Base-by-base conservation (phyloP, 1,284 basidiomycete species). In the Anthracocystis setariae region DNA sequence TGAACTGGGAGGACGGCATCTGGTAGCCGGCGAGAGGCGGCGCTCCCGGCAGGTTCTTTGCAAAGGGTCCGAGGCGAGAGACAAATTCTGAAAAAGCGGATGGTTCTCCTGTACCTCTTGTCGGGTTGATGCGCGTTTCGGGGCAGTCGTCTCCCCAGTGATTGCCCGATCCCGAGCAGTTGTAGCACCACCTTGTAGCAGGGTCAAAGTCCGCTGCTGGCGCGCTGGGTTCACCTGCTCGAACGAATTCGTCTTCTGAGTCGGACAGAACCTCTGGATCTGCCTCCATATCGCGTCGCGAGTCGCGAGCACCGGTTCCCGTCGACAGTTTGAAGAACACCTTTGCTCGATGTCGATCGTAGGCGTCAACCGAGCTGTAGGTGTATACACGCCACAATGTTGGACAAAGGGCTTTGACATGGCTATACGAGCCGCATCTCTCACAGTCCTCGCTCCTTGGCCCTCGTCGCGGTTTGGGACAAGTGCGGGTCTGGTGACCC, bases 91-190 rank as follows among this genome's bases (percentile, higher is more conserved):
- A 88, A 82, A 94, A 95, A 2, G 92, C 92, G 3, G 91, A 92
- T 15, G 87, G 86, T 69, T 90, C 81, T 35, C 64, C 88, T 37
- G 83, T 80, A 0, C 89, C 86, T 37, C 84, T 79, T 61, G 88
- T 87, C 24, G 83, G 81, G 13, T 85, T 85, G 64, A 86, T 87
- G 2, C 87, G 84, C 2, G 86, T 79, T 37, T 86, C 86, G 25
- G 87, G 83, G 73, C 93, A 95, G 80, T 94, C 93, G 80, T 95
- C 93, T 43, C 93, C 93, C 80, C 91, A 88, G 83, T 96, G 93
- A 32, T 74, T 74, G 5, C 91, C 92, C 48, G 84, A 83, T 32
- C 84, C 83, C 24, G 91, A 92, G 77, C 93, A 96, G 78, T 93
- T 93, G 84, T 94, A 94, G 83, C 93, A 96, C 90, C 90, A 93